Evolutionary conservation across 441 rosid species (phyloP).

Genomic region (Populus hybrid): DNA sequence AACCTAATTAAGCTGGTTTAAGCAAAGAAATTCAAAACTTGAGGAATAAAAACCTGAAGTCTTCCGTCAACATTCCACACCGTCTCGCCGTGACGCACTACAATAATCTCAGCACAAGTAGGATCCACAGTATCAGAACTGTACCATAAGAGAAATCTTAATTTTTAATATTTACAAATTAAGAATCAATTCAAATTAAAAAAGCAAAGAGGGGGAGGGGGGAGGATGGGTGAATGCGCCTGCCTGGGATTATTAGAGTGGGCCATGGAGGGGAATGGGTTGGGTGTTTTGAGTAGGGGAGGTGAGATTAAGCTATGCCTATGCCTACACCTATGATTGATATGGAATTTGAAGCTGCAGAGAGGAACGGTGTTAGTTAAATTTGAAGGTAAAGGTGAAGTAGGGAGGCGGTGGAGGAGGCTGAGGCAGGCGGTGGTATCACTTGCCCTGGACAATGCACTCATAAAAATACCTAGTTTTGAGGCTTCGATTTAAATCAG

Average conservation of each 20-base stretch:
- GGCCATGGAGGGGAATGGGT: background rate
- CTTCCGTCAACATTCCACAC: slow-evolving; percentile 62
- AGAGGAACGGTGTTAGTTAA: too few relatives aligned
- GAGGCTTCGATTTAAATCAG: background rate
- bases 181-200: too few relatives aligned
- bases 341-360: too few relatives aligned
- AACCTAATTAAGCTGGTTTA: background rate
- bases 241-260: background rate
- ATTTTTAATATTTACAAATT: background rate
- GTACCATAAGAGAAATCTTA: background rate
- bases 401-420: too few relatives aligned
- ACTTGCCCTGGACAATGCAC: background rate
- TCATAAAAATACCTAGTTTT: background rate
- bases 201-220: background rate
- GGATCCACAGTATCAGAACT: slow-evolving; percentile 32
- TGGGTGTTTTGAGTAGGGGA: background rate
- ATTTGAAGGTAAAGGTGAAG: too few relatives aligned
- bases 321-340: too few relatives aligned
- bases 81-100: slow-evolving; percentile 65
- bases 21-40: background rate
- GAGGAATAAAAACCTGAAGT: slow-evolving; percentile 41
- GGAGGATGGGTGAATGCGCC: background rate
- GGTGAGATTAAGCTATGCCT: too few relatives aligned
- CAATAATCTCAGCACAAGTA: slow-evolving; percentile 41
- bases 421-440: background rate